Evolutionary conservation across 1,284 basidiomycete genomes (phyloP), one percentile per base, ranked within the genome.

Genomic region (Cryptococcus amylolentus): DNA sequence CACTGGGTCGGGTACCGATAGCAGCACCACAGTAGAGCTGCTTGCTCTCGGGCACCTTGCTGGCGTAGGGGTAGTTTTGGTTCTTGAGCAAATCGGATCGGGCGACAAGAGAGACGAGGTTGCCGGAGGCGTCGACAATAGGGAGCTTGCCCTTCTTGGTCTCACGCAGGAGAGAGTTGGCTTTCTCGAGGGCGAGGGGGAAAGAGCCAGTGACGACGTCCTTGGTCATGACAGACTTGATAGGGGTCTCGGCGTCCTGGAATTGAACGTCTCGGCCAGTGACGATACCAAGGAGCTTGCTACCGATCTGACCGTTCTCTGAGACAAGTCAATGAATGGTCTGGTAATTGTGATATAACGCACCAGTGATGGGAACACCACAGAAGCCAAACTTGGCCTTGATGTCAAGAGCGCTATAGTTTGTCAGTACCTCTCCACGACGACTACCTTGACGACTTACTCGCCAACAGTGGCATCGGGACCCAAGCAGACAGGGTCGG

Each of bases 121-220:
- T 81, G 56, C 89, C 89, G 51, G 84, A 69, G 7, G 78, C 68
- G 77, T 96, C 87, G 66, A 96, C 81, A 70, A 97, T 89, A 51
- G 92, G 95, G 1, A 98, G 84, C 78, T 98, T 98, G 62, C 95
- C 95, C 82, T 97, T 98, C 78, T 98, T 98, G 48, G 89, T 95
- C 76, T 91, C 88, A 50, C 95, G 91, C 38, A 99, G 85, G 70
- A 99, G 90, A 70, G 86, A 81, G 81, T 99, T 98, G 64, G 95
- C 96, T 79, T 97, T 86, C 57, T 85, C 79, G 52, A 98, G 88
- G 2, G 92, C 95, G 67, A 95, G 86, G 41, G 92, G 92, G 66
- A 88, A 82, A 1, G 82, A 81, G 16, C 90, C 92, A 37, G 88
- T 91, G 68, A 96, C 86, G 53, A 95, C 84, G 51, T 82, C 80